Base-by-base conservation (phyloP, 148 eudicot species). In the Heliosperma pusillum region DNA sequence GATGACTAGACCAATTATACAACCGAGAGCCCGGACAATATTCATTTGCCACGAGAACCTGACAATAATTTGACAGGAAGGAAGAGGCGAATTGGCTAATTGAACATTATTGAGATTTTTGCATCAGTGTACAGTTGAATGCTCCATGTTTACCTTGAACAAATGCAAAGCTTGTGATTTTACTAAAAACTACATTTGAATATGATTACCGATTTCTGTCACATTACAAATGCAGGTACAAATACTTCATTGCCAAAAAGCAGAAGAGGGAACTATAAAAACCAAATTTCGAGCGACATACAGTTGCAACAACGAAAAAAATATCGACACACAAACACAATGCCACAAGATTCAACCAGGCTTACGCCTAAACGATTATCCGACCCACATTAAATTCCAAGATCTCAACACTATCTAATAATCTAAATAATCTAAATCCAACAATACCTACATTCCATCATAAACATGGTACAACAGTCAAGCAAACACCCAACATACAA, bases 381-480 rank as follows among this genome's bases (percentile, higher is more conserved):
- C 36, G 17, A 10, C 7, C 59, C 27, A 78, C 68, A 70, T 71
- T 53, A 72, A 55, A 22, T 20, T 64, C 45, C 70, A 52, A 71
- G 40, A 71, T 62, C 69, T 1, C 17, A 55, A 71, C 57, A 78
- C 65, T 40, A 53, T 57, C 66, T 24, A 59, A 40, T 10, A 42
- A 42, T 58, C 74, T 71, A 65, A 52, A 42, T 42, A n/a, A n/a
- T 15, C 60, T 33, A 36, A 24, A 55, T 33, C 42, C 65, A 65
- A 29, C 79, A 73, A 73, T 57, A 29, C 79, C 76, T 72, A 71
- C 80, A 78, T 75, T 82, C 70, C 79, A 79, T 66, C 52, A 61
- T 67, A 36, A 69, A 70, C 42, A 70, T 11, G 44, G 20, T 29
- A 74, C 72, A 78, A 50, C 76, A 72, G 65, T 44, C 56, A 69